These are phyloP conservation scores for Calonectria fujianensis DNA, from an alignment of 2,329 filamentous ascomycete species.

Conservation along the genomic window DNA sequence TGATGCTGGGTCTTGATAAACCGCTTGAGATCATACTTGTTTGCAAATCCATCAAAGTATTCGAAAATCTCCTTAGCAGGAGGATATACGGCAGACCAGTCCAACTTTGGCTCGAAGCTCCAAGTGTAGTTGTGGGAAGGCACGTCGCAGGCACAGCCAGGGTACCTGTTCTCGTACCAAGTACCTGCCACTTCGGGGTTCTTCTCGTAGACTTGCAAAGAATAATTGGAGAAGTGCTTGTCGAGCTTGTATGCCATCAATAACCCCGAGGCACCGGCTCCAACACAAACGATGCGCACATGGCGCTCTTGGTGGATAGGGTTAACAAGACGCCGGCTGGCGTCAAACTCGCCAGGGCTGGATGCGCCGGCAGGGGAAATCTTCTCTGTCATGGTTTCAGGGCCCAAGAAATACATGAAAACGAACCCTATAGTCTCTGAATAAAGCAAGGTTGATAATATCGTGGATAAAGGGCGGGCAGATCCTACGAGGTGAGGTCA, in stretches of 20 bases:
- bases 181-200: slow-evolving; percentile 74
- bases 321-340: slow-evolving; percentile 42
- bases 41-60: slow-evolving; percentile 70
- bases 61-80: slow-evolving; percentile 72
- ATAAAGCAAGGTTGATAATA: neutral
- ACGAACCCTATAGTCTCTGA: neutral
- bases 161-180: slow-evolving; percentile 76
- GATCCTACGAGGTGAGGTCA: neutral
- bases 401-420: neutral
- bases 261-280: slow-evolving; percentile 42
- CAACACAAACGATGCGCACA: slow-evolving; percentile 46
- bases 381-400: slow-evolving; percentile 39
- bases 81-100: slow-evolving; percentile 75
- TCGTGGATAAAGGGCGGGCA: neutral
- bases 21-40: slow-evolving; percentile 68
- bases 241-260: slow-evolving; percentile 44
- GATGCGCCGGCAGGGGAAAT: slow-evolving; percentile 40
- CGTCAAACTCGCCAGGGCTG: slow-evolving; percentile 43
- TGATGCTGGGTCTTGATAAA: slow-evolving; percentile 66
- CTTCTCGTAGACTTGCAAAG: slow-evolving; percentile 70
- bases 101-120: slow-evolving; percentile 64
- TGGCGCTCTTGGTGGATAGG: slow-evolving; percentile 50
- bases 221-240: slow-evolving; percentile 40
- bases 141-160: slow-evolving; percentile 74
- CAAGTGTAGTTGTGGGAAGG: slow-evolving; percentile 72